Percentiles rank a stretch among this genome's conserved stretches.
Evolutionary conservation across 2,329 filamentous ascomycete genomes (phyloP).

Genomic region (Cercospora janseana): DNA sequence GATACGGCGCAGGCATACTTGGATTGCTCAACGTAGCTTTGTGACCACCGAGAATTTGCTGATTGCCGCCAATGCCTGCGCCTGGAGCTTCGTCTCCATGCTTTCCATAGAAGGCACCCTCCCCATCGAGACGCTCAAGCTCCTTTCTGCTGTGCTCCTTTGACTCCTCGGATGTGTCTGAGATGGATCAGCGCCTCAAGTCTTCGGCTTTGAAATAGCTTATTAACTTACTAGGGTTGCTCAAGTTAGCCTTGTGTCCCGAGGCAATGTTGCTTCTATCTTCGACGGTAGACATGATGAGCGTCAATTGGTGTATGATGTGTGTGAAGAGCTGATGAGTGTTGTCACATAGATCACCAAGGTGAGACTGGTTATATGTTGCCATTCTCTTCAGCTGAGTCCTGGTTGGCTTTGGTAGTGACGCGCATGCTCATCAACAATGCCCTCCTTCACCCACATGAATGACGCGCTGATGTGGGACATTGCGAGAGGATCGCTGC

Average conservation of each 20-base stretch:
- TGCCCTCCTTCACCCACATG: neutral
- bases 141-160: constrained; percentile 57
- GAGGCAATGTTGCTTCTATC: constrained; percentile 46
- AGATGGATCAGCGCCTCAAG: neutral
- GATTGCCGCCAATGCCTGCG: constrained; percentile 7
- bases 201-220: no score
- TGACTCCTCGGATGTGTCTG: constrained; percentile 53
- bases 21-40: constrained; percentile 54
- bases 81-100: constrained; percentile 14
- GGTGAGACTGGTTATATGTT: no score
- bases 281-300: constrained; percentile 20
- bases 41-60: constrained; percentile 54
- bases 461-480: neutral
- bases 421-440: neutral
- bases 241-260: constrained; percentile 60
- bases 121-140: constrained; percentile 49
- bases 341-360: no score
- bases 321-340: no score
- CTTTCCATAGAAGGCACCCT: constrained; percentile 26
- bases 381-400: no score
- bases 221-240: constrained; percentile 49
- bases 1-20: no score
- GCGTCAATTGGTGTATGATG: neutral
- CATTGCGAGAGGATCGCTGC: neutral
- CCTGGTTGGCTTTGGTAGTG: no score